Base-by-base conservation (phyloP, 2,329 filamentous ascomycete genomes). In the Neodidymelliopsis sp. region DNA sequence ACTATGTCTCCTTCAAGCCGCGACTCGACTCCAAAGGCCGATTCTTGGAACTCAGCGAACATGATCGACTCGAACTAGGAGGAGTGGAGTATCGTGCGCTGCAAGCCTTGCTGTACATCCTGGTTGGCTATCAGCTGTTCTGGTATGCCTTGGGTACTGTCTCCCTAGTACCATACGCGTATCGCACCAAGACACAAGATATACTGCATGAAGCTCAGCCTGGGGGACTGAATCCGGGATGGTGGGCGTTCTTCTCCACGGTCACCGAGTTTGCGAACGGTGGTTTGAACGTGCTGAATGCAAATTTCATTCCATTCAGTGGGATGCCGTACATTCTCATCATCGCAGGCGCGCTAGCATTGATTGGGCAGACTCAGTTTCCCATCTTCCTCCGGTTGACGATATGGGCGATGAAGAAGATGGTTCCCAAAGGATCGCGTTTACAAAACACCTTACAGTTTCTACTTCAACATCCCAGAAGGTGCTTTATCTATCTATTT, bases 401-500 rank as follows among this genome's bases (percentile, higher is more conserved):
- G 7, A 78, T 88, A 27, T 88, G 83, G 83, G 67, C 65, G 6
- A 76, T 81, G 58, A 80, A 73, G 35, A 82, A 79, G 55, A 41
- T 78, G 3, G 63, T 74, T 0, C 78, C 80, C 0, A 63, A 72
- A 4, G 43, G 67, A 38, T 67, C 64, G 7, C 50, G 74, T 0
- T 74, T 75, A 36, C 68, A 71, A 2, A 77, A 79, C 25, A 79
- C 80, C 0, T 69, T 86, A 0, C 69, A 74, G 1, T 87, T 86
- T 54, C 72, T 87, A 0, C 77, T 88, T 9, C 79, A 86, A 40
- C 82, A 88, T 63, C 85, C 84, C 0, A 77, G 84, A 34, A 75
- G 84, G 6, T 86, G 83, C 57, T 87, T 84, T 59, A 86, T 84
- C 0, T 82, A 84, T 16, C 73, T 90, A 1, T 89, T 89, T 56